phyloP scores from a whole-genome alignment of 495 filamentous ascomycete species.

The Annulohypoxylon stygium region DNA sequence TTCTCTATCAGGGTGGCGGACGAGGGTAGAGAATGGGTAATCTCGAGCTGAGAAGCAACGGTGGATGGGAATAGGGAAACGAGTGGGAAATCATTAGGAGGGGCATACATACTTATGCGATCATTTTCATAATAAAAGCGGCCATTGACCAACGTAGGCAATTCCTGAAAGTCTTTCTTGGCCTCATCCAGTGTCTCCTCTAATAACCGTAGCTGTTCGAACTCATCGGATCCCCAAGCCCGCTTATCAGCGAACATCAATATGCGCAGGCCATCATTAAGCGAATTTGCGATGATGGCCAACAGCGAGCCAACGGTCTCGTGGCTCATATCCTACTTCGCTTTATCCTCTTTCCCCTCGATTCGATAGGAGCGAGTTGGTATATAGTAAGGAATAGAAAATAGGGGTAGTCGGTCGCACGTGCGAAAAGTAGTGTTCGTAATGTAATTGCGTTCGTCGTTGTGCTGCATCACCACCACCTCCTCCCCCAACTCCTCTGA shows the following conservation, averaged over 20 bases:
- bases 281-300: conserved; percentile 60
- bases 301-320: conserved; percentile 64
- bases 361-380: conserved; percentile 1
- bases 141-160: conserved; percentile 60
- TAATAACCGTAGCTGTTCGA: conserved; percentile 61
- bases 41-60: neutral
- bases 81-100: neutral
- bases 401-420: neutral
- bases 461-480: conserved; percentile 8
- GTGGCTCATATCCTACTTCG: conserved; percentile 50
- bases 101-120: conserved; percentile 56
- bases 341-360: conserved; percentile 13
- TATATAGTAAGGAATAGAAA: neutral
- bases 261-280: conserved; percentile 60
- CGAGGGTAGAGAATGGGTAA: neutral
- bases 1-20: conserved; percentile 25
- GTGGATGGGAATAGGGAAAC: neutral
- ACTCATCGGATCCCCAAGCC: conserved; percentile 63
- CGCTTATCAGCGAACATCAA: conserved; percentile 65
- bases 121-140: conserved; percentile 64
- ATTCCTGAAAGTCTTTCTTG: conserved; percentile 65
- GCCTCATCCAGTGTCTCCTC: conserved; percentile 64
- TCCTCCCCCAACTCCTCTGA: conserved; percentile 26
- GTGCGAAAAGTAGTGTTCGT: neutral
- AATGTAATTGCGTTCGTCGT: conserved; percentile 1